Percentiles rank a stretch among this genome's conserved stretches.
These are phyloP conservation scores for Phytophthora megakarya DNA, from an alignment of 352 stramenopile genomes.

Conservation along the genomic window DNA sequence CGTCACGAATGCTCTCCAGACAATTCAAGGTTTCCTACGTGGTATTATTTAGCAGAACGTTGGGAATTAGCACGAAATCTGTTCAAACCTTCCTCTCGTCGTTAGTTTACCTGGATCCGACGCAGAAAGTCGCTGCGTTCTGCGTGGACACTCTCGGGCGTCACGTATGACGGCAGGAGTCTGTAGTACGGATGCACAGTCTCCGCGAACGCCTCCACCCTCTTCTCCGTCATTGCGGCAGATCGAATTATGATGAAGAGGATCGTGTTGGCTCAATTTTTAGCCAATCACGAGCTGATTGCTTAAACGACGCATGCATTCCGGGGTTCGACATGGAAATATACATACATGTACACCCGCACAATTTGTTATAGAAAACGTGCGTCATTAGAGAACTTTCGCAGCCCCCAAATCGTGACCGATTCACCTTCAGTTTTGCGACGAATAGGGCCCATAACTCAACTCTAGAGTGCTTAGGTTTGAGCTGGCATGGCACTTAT, in stretches of 20 bases:
- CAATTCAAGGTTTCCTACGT: constrained; percentile 45
- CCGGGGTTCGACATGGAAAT: neutral
- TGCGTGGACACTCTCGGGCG: constrained; percentile 36
- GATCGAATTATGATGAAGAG: constrained; percentile 17
- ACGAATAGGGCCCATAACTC: neutral
- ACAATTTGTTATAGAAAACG: too few species aligned
- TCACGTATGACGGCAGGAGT: constrained; percentile 64
- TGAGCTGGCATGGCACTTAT: too few species aligned
- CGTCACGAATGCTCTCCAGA: constrained; percentile 36
- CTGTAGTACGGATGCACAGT: constrained; percentile 60
- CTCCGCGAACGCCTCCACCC: neutral
- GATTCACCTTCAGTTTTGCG: constrained; percentile 1
- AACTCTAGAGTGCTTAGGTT: neutral
- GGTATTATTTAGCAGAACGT: neutral
- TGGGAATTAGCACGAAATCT: neutral
- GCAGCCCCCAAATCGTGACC: neutral
- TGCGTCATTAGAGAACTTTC: constrained; percentile 8
- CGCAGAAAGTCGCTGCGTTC: constrained; percentile 53
- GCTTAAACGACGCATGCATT: constrained; percentile 17
- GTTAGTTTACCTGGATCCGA: constrained; percentile 39
- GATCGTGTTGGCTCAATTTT: constrained; percentile 6
- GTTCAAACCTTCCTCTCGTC: neutral
- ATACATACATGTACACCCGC: neutral
- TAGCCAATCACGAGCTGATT: constrained; percentile 21
- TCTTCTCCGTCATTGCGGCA: constrained; percentile 8